Evolutionary conservation across 805 yeast genomes (phyloP), one percentile per base, ranked within the genome.

Genomic region (Monosporozyma siamensis): DNA sequence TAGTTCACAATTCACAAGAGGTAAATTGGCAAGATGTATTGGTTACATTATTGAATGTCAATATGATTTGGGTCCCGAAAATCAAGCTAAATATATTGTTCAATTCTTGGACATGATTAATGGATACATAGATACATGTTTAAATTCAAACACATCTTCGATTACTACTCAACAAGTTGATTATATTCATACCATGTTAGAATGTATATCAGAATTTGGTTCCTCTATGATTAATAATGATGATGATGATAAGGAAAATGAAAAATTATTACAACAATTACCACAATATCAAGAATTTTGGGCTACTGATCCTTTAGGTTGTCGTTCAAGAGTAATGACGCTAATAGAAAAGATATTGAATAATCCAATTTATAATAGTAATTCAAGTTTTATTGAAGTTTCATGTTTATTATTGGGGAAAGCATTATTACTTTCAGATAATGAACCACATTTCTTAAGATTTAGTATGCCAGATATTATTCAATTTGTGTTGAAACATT

Each of bases 201-300:
- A 74, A 11, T 82, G 87, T 53, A 58, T 87, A 0, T 70, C 71
- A n/a, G 84, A 81, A 41, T 65, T 86, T 3, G 92, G 87, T 0
- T 80, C 78, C 43, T 86, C 88, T 0, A 59, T 82, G 53, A 75
- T 75, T 39, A 59, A 73, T 2, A 80, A 85, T 0, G 77, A 79
- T 20, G 63, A 66, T 2, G 49, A 55, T 8, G 54, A 58, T 6
- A 57, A 64, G 34, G 52, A 53, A 6, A 41, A 64, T 34, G 52
- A 53, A 6, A 41, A 39, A 15, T 41, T 44, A 37, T 48, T 53
- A 24, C 54, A 51, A 26, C 46, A 40, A 14, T 40, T 52, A 26
- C 47, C 48, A 20, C 51, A 54, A 39, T 58, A 64, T n/a, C 61
- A 59, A 21, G 51, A 53, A 17, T 76, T 66, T 51, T 78, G 85